phyloP scores from a whole-genome alignment of 1,284 basidiomycete species.

The Ceratobasidium sp. region DNA sequence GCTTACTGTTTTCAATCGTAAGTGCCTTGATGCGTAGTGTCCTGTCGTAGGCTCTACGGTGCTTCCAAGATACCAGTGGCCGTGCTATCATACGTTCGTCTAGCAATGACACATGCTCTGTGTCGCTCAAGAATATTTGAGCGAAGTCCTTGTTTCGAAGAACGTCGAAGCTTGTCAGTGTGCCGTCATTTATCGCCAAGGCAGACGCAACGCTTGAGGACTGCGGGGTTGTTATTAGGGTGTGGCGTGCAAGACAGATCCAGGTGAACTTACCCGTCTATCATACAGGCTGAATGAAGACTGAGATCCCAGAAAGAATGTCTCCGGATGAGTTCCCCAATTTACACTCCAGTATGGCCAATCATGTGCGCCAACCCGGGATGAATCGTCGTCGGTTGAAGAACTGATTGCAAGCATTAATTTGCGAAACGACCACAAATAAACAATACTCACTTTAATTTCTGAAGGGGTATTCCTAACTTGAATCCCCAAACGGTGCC shows the following conservation, averaged over 20 bases:
- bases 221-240: background rate
- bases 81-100: slow-evolving; percentile 30
- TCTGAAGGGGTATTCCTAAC: background rate
- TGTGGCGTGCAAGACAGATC: background rate
- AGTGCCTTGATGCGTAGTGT: slow-evolving; percentile 25
- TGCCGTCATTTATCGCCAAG: background rate
- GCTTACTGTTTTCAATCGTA: slow-evolving; percentile 13
- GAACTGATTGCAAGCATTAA: background rate
- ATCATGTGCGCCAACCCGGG: slow-evolving; percentile 27
- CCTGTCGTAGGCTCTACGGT: slow-evolving; percentile 18
- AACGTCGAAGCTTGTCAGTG: slow-evolving; percentile 25
- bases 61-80: slow-evolving; percentile 32
- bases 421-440: background rate
- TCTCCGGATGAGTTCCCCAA: slow-evolving; percentile 30
- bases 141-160: background rate
- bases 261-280: background rate
- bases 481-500: slow-evolving; percentile 20
- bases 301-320: slow-evolving; percentile 17
- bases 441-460: slow-evolving; percentile 6
- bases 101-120: slow-evolving; percentile 22
- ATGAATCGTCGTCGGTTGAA: slow-evolving; percentile 2
- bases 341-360: slow-evolving; percentile 29
- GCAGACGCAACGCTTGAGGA: slow-evolving; percentile 6
- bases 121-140: slow-evolving; percentile 25
- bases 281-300: slow-evolving; percentile 27